Base-by-base conservation (phyloP, 2,329 filamentous ascomycete genomes). In the Xylaria sp. region DNA sequence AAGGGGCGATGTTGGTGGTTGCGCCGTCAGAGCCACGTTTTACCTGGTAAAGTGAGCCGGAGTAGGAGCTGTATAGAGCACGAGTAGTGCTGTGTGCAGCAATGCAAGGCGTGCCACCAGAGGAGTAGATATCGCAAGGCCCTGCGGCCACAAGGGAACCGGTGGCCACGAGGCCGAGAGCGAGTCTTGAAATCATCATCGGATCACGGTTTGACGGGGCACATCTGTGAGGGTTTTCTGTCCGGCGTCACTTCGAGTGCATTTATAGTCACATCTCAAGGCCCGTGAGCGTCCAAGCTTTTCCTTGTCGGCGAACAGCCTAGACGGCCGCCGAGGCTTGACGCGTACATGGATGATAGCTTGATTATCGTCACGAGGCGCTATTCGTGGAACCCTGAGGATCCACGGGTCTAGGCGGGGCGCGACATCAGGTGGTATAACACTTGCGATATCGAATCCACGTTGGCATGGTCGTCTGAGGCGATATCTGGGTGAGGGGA, bases 1-100 rank as follows among this genome's bases (percentile, higher is more conserved):
- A 75, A 0, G 89, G 86, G 18, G 79, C 66, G 67, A 89, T 86
- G 65, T 82, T 79, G 3, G 78, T 82, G 0, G 84, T 88, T 28
- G 81, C 74, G 48, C 80, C 74, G 75, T 88, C 83, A n/a, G 87
- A 90, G 62, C 79, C 84, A 56, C 89, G 88, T 63, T 82, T 82
- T 2, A 91, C 83, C 72, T 91, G 87, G 77, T 91, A 91, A 1
- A 91, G 84, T 0, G 85, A 62, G 4, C 86, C 86, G 9, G 64
- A 81, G 79, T 81, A 91, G 60, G 82, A 74, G 72, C 78, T 83
- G 78, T 90, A 91, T 5, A 91, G 77, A n/a, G 88, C 87, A 5
- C 89, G 86, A 66, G 88, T 90, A 20, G 88, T 90, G 76, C 86
- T 86, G 75, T 91, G 88, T 0, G 89, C 89, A 0, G 89, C 89